phyloP scores from a whole-genome alignment of 805 yeast species.

The Saccharomycopsis sp. region DNA sequence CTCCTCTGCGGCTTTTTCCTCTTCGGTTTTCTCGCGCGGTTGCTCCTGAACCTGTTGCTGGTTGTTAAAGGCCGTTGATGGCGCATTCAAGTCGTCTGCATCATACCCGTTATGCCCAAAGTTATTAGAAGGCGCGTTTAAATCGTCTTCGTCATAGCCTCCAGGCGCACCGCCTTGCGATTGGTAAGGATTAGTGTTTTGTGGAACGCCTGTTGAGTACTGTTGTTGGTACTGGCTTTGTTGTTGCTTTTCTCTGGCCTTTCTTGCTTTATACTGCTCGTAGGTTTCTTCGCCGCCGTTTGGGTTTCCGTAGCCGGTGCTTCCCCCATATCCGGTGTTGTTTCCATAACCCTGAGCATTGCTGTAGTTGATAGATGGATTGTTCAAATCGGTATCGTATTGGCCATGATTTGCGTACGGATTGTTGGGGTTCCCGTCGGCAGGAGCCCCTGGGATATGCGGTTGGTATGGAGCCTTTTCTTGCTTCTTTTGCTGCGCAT shows the following conservation, averaged over 20 bases:
- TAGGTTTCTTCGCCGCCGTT: slow-evolving; percentile 15
- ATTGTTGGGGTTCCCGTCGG: neutral
- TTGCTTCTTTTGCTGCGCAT: neutral
- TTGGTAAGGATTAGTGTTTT: neutral
- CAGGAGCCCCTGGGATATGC: neutral
- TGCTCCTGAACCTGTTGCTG: slow-evolving; percentile 21
- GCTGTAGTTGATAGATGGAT: neutral
- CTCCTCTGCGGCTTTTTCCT: slow-evolving; percentile 36
- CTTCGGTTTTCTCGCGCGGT: slow-evolving; percentile 27
- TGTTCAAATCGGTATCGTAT: neutral
- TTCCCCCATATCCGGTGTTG: neutral
- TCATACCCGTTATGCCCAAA: slow-evolving; percentile 12
- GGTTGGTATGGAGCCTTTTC: neutral
- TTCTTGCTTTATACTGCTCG: slow-evolving; percentile 16
- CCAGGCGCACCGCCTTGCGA: neutral
- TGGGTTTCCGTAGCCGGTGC: slow-evolving; percentile 1
- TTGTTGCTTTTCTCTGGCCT: slow-evolving; percentile 6
- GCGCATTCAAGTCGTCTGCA: slow-evolving; percentile 29
- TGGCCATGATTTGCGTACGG: neutral
- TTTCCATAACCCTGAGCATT: slow-evolving; percentile 1
- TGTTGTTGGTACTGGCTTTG: neutral
- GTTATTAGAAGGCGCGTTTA: slow-evolving; percentile 22
- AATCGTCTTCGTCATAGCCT: slow-evolving; percentile 26
- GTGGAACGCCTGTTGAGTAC: neutral
- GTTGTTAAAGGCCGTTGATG: slow-evolving; percentile 18